These are phyloP conservation scores for Saccharomycopsis vini DNA, from an alignment of 805 yeast genomes.

Conservation along the genomic window DNA sequence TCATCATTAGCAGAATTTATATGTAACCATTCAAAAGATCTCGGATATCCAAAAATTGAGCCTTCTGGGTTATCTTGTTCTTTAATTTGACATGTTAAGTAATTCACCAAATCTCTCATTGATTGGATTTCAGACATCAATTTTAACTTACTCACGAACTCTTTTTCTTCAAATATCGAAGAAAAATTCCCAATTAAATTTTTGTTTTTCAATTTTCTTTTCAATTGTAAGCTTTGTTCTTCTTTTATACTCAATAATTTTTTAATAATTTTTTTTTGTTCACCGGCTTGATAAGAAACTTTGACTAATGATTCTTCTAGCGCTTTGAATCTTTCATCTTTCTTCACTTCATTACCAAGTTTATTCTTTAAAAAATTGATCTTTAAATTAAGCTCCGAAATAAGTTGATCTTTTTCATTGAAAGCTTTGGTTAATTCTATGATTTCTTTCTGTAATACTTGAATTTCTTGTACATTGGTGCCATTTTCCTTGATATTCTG, in stretches of 20 bases:
- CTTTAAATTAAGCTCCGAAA: conserved; percentile 4
- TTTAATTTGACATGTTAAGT: not conserved
- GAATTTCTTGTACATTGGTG: no score
- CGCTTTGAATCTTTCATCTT: not conserved
- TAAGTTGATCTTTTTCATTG: conserved; percentile 3
- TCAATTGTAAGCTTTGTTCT: conserved; percentile 2
- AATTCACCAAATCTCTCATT: conserved; percentile 5
- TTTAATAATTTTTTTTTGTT: conserved; percentile 1
- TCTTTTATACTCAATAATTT: conserved; percentile 2
- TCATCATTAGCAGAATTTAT: not conserved
- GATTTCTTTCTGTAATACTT: not conserved
- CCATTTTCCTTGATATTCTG: no score
- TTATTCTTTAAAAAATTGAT: conserved; percentile 9
- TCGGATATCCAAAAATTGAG: conserved; percentile 3
- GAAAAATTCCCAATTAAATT: conserved; percentile 10
- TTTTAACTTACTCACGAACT: conserved; percentile 8
- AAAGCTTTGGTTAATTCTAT: not conserved
- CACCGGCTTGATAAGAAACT: not conserved
- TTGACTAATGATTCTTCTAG: not conserved
- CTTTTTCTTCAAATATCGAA: conserved; percentile 13
- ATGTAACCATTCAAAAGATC: not conserved
- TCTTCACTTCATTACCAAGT: conserved; percentile 1
- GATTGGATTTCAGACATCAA: conserved; percentile 12
- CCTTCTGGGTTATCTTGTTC: not conserved
- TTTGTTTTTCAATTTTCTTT: conserved; percentile 5